Base-by-base conservation (phyloP, 1,139 yeast genomes). In the Taphrina populina region DNA sequence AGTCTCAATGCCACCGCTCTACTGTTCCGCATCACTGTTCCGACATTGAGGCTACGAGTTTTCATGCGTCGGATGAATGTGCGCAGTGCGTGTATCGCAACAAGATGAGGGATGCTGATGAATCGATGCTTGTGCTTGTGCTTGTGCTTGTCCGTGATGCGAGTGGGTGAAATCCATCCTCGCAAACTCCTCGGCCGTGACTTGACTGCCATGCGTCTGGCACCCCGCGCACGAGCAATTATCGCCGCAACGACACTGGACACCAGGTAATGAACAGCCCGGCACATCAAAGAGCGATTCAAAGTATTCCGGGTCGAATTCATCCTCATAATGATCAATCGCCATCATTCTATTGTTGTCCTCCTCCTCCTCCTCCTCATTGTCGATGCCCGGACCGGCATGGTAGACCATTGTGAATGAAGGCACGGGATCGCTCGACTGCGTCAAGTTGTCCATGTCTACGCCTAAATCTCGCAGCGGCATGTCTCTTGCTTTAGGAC, bases 171-270 rank as follows among this genome's bases (percentile, higher is more conserved):
- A 30, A 32, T 49, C 54, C 54, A 49, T 49, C n/a, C 46, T 29
- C 21, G 37, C 54, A 26, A 49, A 30, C 11, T 49, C 54, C 23
- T 30, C 43, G 19, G 34, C 21, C 15, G 54, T 26, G 15, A 49
- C 46, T 20, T 30, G 20, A 15, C 23, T 33, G 32, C 17, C 27
- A 26, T 49, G 54, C 26, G 54, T 49, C 35, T 32, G 46, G 11
- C 54, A 49, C 1, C 54, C 54, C 5, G 40, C 54, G 33, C 54
- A 49, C 8, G 39, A 29, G 32, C 54, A 49, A 24, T 34, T 46
- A 26, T 49, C 54, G 24, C 54, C 54, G 21, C 54, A 49, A 10
- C 36, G 40, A 24, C 54, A 49, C 17, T 40, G 46, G 26, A 49
- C 46, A 6, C 54, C 54, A 1, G 54, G 54, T 4, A 49, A 21